Conservation (phyloP, 2,329 filamentous ascomycete species). For the Phyllosticta paracitricarpa region DNA sequence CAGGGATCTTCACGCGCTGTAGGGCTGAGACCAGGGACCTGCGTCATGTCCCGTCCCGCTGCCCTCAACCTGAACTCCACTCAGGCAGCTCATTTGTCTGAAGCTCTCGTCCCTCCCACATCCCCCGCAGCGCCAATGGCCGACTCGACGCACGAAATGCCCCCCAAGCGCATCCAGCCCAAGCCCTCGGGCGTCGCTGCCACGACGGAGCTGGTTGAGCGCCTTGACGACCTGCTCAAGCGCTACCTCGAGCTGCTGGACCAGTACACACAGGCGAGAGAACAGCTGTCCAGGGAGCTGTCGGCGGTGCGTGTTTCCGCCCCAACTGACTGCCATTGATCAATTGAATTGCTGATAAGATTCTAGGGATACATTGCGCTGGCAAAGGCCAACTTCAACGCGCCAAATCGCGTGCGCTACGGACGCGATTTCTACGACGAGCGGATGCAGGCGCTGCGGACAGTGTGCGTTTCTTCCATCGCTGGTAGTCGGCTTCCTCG, state of each 20-base stretch:
- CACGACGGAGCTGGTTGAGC: constrained; percentile 22
- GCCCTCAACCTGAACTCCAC: not conserved
- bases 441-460: constrained; percentile 55
- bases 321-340: not conserved
- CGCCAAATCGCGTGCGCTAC: constrained; percentile 53
- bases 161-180: not conserved
- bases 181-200: not conserved
- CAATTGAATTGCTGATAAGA: not conserved
- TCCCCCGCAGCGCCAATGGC: not conserved
- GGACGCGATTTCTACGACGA: constrained; percentile 63
- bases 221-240: constrained; percentile 54
- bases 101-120: not conserved
- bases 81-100: not conserved
- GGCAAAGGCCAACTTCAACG: constrained; percentile 66
- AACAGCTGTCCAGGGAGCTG: constrained; percentile 45
- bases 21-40: constrained; percentile 3
- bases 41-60: not conserved
- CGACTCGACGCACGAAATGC: not conserved
- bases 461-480: constrained; percentile 28
- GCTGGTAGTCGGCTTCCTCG: constrained; percentile 11
- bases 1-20: not conserved
- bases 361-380: constrained; percentile 41
- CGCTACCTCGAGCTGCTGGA: constrained; percentile 57
- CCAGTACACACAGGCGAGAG: constrained; percentile 53
- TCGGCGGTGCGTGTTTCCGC: constrained; percentile 34